phyloP scores from a whole-genome alignment of 768 basidiomycete genomes.

The Hericium rajendrae region DNA sequence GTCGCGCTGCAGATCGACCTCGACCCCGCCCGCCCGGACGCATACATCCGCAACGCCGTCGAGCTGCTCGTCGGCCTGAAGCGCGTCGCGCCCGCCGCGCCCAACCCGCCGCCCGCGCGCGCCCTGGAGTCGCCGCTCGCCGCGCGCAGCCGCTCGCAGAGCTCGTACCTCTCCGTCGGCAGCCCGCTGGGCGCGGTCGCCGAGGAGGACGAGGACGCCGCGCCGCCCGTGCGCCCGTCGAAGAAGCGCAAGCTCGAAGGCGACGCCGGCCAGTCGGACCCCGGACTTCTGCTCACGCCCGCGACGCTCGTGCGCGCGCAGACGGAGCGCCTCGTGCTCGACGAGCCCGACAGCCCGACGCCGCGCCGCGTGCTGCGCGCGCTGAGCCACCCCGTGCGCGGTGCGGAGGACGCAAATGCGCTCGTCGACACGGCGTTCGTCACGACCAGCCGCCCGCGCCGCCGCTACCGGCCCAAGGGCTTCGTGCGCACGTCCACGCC shows the following conservation, averaged over 20 bases:
- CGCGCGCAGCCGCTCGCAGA: neutral
- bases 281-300: neutral
- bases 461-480: neutral
- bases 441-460: neutral
- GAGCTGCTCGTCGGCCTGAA: conserved; percentile 52
- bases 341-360: neutral
- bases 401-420: neutral
- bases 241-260: neutral
- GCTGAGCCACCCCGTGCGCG: neutral
- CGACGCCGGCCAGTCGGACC: neutral
- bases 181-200: neutral
- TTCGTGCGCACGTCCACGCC: neutral
- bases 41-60: conserved; percentile 42
- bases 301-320: neutral
- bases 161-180: neutral
- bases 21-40: conserved; percentile 27
- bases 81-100: conserved; percentile 15
- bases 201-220: neutral
- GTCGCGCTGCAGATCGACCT: conserved; percentile 38
- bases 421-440: neutral
- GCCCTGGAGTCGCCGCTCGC: neutral
- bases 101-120: neutral
- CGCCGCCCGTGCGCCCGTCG: neutral
- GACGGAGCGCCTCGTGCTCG: neutral
- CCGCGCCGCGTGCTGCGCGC: neutral